Base-by-base conservation (phyloP, 805 yeast genomes). In the Ogataea paraovalis region DNA sequence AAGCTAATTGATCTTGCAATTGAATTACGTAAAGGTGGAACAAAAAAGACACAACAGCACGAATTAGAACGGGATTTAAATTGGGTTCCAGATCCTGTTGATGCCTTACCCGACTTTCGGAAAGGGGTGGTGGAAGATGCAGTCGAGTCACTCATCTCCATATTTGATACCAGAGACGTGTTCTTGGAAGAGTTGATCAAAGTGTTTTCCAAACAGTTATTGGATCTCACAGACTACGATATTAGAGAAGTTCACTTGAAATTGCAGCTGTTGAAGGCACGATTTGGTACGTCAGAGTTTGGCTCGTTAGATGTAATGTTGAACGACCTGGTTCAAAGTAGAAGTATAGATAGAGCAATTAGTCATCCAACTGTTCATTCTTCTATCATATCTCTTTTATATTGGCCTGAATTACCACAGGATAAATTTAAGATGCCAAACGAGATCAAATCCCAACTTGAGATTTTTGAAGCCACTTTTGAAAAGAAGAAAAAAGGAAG, bases 11-110 rank as follows among this genome's bases (percentile, higher is more conserved):
- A 81, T 45, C 61, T 88, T 23, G 74, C 84, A 0, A 67, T 68
- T 4, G 85, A 82, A 50, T 66, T 89, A 12, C 46, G 67, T 8
- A 66, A 69, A 45, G 66, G 59, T 13, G 60, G 57, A 12, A 58
- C 63, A 19, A 54, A 55, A 4, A 59, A 38, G 53, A 64, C 18
- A 46, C 52, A 42, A 50, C 59, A 42, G 44, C 58, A 27, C 5
- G 79, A 77, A 39, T 79, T 74, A 36, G 59, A 70, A 42, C 54
- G 69, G 10, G 82, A 77, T 53, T 58, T 80, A 2, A 69, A 76
- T 41, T 88, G 96, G 96, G 63, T 64, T 8, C 96, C 96, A 0
- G 96, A 87, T 55, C 96, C 96, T 0, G 75, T 87, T 14, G 96
- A 89, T 67, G 95, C 96, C 0, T 75, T 90, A n/a, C 87, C 91